Percentiles rank a stretch among this genome's conserved stretches.
phyloP scores from a whole-genome alignment of 371 early-diverging fungal genomes.

The Mucor racemosus region DNA sequence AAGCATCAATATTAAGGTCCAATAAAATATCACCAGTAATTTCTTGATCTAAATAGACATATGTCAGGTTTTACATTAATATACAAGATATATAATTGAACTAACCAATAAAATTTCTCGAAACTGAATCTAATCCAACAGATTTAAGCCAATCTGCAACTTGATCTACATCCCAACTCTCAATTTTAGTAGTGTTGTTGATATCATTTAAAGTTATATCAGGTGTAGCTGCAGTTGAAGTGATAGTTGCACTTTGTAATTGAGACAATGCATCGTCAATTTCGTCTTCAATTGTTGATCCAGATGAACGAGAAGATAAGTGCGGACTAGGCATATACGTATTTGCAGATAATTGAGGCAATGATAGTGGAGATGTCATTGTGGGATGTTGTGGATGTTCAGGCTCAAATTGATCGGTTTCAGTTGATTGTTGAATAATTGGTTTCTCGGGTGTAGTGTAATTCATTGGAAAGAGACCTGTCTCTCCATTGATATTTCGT shows the following conservation, averaged over 20 bases:
- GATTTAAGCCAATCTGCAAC: constrained; percentile 53
- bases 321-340: constrained; percentile 21
- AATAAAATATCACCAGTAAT: constrained; percentile 74
- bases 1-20: constrained; percentile 63
- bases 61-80: constrained; percentile 6
- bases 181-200: constrained; percentile 17
- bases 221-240: neutral
- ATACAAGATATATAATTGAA: neutral
- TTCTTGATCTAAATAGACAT: constrained; percentile 57
- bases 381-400: neutral
- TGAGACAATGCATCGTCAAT: constrained; percentile 37
- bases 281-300: constrained; percentile 36
- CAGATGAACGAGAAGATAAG: constrained; percentile 26
- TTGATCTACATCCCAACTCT: constrained; percentile 45
- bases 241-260: constrained; percentile 15
- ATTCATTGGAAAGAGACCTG: constrained; percentile 81
- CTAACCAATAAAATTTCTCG: constrained; percentile 63
- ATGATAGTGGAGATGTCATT: constrained; percentile 6
- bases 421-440: neutral
- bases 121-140: constrained; percentile 61
- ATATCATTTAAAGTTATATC: neutral
- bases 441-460: constrained; percentile 54
- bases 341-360: neutral
- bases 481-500: constrained; percentile 64
- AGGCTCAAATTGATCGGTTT: neutral